Base-by-base conservation (phyloP, 208 protist species). In the Leishmania tarentolae region DNA sequence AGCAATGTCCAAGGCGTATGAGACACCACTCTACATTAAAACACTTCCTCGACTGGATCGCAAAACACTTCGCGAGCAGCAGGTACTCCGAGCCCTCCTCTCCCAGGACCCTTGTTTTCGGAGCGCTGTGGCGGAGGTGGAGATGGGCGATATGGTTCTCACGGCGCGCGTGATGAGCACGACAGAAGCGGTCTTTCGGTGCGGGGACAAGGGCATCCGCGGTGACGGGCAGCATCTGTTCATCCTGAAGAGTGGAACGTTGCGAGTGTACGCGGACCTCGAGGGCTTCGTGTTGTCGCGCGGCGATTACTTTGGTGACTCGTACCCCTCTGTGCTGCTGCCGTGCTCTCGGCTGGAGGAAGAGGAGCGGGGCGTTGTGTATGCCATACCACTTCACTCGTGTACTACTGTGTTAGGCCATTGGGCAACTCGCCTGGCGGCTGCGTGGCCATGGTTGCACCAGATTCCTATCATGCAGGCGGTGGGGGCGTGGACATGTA, bases 301-400 rank as follows among this genome's bases (percentile, higher is more conserved):
- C 50, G 91, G 92, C 24, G 92, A 94, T 78, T 96, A 90, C 84
- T 96, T 93, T 76, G 92, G 92, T 13, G 90, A 96, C 44, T 80
- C 79, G 0, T 92, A 94, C 81, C 75, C 83, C 42, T 81, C 83
- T 63, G 87, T 75, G 15, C 53, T 93, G 21, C 52, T 89, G 17
- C 74, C 84, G 15, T 87, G 88, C 56, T 80, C 86, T 37, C 75
- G 82, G 24, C 44, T 93, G 13, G 79, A 86, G 21, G 88, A 96
- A 52, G 87, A 87, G 80, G 89, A 87, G 56, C 89, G 91, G 7
- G 92, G 92, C 8, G 47, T 87, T 7, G 89, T 92, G 3, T 96
- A 89, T 70, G 83, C 83, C 46, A 78, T 96, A 52, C 92, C 92
- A 13, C 85, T 96, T n/a, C 35, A 71, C 9, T 70, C 76, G 24